Base-by-base conservation (phyloP, 352 stramenopile genomes). In the Phytophthora nicotianae region DNA sequence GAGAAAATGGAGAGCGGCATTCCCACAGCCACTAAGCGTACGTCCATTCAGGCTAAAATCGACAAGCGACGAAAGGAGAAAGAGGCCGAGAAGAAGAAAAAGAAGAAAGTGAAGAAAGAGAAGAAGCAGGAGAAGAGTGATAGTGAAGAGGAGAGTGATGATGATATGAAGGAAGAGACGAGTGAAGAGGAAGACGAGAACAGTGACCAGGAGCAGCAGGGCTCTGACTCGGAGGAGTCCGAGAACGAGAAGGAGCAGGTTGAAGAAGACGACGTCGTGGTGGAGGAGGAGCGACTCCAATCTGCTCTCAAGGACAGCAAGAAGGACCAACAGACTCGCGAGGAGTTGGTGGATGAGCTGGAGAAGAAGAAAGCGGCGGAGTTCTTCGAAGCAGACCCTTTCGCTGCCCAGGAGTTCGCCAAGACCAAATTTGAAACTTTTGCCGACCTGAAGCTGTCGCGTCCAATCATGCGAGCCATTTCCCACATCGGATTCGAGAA, bases 401-500 rank as follows among this genome's bases (percentile, higher is more conserved):
- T 91, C 46, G 77, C 83, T 9, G 86, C 85, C 1, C 68, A 93
- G 38, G 80, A 90, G 58, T 89, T 90, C 32, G 75, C 83, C 4
- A 91, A 92, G 62, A 89, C 79, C 56, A 90, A 91, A 50, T 89
- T 97, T 54, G 86, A 96, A 54, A 91, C 88, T 2, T 99, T 99
- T 77, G 87, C 89, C 5, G 89, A 99, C 70, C 80, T 99, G 29
- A 98, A 98, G 68, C 77, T 99, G 16, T 99, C 94, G 32, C 89
- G 97, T 37, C 97, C 97, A 29, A 83, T 99, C 38, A 88, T 99
- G 65, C 88, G 97, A 27, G 98, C 96, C 5, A 90, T 99, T 53
- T 91, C 97, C 20, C 86, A 95, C 57, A 95, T 99, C 69, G 97
- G 97, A 27, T 99, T 98, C 74, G 88, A 98, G 27, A 97, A 93